Evolutionary conservation across 1,139 yeast genomes (phyloP).

Genomic region (Suhomyces panamericanus): DNA sequence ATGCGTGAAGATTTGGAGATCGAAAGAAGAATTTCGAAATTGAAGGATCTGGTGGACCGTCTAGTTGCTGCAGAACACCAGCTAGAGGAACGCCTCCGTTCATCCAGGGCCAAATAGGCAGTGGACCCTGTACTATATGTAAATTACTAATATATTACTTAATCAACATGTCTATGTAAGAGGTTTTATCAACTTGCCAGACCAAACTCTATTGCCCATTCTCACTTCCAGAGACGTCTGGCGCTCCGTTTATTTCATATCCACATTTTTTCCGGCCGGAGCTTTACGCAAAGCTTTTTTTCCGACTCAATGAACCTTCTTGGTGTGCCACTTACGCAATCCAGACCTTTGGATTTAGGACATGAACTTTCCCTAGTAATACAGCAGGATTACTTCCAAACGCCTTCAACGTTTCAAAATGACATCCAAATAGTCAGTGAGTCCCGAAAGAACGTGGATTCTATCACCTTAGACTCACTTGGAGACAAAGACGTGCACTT

Average conservation of each 20-base stretch:
- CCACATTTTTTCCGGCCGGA: neutral
- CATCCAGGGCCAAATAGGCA: neutral
- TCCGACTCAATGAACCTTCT: constrained; percentile 31
- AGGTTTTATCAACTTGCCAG: neutral
- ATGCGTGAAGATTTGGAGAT: neutral
- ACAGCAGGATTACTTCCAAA: constrained; percentile 62
- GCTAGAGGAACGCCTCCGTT: neutral
- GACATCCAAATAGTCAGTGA: constrained; percentile 49
- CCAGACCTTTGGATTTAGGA: constrained; percentile 49
- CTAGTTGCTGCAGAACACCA: neutral
- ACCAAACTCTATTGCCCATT: neutral
- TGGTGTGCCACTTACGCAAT: constrained; percentile 53
- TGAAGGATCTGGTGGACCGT: neutral
- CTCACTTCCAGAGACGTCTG: neutral
- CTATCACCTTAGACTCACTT: constrained; percentile 24
- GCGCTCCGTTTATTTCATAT: neutral
- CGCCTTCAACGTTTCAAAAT: constrained; percentile 53
- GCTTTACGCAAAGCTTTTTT: neutral
- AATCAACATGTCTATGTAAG: neutral
- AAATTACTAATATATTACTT: neutral
- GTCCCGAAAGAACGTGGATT: constrained; percentile 25
- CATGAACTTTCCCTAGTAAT: constrained; percentile 51
- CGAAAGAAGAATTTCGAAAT: neutral
- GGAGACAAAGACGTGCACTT: constrained; percentile 18
- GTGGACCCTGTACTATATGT: neutral